A percentile compares a stretch with the other conserved stretches of the same genome.
phyloP scores from a whole-genome alignment of 1,284 basidiomycete species.

The Apiotrichum mycotoxinovorans region DNA sequence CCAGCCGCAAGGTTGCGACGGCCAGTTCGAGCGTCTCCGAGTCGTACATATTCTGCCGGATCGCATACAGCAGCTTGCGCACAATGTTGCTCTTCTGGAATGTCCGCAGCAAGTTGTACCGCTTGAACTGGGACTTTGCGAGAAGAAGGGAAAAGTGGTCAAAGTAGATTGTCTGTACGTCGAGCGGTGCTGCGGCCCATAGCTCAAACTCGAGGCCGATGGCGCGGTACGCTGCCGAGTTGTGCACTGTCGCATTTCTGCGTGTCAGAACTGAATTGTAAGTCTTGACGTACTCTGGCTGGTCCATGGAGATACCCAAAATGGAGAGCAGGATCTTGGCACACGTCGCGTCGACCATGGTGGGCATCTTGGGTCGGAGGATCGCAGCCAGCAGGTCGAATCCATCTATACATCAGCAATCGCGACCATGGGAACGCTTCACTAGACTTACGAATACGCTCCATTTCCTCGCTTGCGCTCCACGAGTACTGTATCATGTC shows the following conservation, averaged over 20 bases:
- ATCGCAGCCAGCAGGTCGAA: slow-evolving; percentile 81
- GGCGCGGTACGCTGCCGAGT: slow-evolving; percentile 73
- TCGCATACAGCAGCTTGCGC: slow-evolving; percentile 70
- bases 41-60: slow-evolving; percentile 72
- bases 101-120: slow-evolving; percentile 65
- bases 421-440: not conserved
- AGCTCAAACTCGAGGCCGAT: slow-evolving; percentile 86
- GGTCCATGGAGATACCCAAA: slow-evolving; percentile 73
- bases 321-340: slow-evolving; percentile 78
- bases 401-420: slow-evolving; percentile 58
- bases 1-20: slow-evolving; percentile 46
- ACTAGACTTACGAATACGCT: slow-evolving; percentile 68
- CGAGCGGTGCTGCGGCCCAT: slow-evolving; percentile 68
- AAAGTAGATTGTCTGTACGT: slow-evolving; percentile 71
- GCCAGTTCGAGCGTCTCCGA: slow-evolving; percentile 58
- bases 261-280: slow-evolving; percentile 5
- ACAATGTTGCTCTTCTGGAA: slow-evolving; percentile 68
- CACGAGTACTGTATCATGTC: slow-evolving; percentile 78
- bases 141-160: slow-evolving; percentile 72
- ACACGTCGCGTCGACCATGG: slow-evolving; percentile 69
- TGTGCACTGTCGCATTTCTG: slow-evolving; percentile 75
- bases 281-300: slow-evolving; percentile 72
- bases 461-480: slow-evolving; percentile 90
- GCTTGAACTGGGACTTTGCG: slow-evolving; percentile 64
- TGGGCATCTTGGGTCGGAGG: slow-evolving; percentile 64